Conservation (phyloP, 768 basidiomycete genomes). For the Tylopilus plumbeoviolaceoides region DNA sequence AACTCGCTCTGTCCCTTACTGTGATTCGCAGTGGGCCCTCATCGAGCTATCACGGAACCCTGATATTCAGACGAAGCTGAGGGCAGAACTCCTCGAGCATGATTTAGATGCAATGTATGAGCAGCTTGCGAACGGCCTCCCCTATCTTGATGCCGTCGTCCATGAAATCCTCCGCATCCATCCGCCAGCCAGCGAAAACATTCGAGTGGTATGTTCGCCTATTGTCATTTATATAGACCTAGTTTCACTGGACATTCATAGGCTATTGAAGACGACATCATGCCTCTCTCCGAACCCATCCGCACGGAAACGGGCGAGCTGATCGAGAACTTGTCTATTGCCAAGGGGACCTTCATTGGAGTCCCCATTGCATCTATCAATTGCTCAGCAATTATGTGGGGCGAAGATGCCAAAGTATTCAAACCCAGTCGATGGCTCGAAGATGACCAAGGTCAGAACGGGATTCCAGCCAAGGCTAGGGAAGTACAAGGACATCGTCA, state of each 20-base stretch:
- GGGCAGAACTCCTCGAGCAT: constrained; percentile 46
- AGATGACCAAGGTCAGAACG: constrained; percentile 12
- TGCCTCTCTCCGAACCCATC: constrained; percentile 51
- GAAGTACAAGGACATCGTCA: constrained; percentile 47
- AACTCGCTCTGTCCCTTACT: constrained; percentile 3
- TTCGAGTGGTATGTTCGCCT: constrained; percentile 10
- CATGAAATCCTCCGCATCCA: constrained; percentile 45
- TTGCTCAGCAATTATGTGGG: constrained; percentile 53
- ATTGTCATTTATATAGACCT: accelerated
- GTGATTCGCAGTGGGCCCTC: constrained; percentile 43
- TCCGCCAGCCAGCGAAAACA: constrained; percentile 32
- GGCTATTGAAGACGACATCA: constrained; percentile 50
- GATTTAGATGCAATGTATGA: constrained; percentile 50
- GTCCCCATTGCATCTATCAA: constrained; percentile 48
- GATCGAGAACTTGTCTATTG: constrained; percentile 38
- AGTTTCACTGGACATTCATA: constrained; percentile 10
- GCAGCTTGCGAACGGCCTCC: constrained; percentile 46
- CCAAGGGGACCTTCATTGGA: constrained; percentile 42
- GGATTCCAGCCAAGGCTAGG: constrained; percentile 28
- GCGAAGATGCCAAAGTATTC: constrained; percentile 53
- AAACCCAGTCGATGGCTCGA: constrained; percentile 62
- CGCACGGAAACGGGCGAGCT: constrained; percentile 36
- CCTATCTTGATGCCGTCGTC: constrained; percentile 52
- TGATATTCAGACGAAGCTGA: constrained; percentile 44
- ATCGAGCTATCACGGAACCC: constrained; percentile 48